Evolutionary conservation across 257 asterid genomes (phyloP), one percentile per base, ranked within the genome.

Genomic region (Fraxinus cuspidata): DNA sequence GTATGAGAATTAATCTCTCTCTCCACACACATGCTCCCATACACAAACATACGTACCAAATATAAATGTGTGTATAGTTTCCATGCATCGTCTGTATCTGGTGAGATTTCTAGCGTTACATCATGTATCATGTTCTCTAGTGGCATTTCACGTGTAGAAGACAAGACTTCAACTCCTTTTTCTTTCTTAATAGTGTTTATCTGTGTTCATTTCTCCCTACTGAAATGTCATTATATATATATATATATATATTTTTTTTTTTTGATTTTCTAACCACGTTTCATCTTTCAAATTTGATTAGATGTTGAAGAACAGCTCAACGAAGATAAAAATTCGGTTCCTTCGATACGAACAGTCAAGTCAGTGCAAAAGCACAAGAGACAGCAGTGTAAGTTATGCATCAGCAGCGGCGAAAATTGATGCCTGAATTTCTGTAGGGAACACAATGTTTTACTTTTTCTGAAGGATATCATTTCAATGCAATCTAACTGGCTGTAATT

Each of bases 381-480:
- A 95, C 91, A 95, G 99, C 92, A 95, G 98, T 58, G 99, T 93
- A 23, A 95, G 99, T 75, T 91, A 95, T 75, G 99, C 97, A 78
- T 93, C 98, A 67, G 99, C 98, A 35, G 96, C 91, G 32, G 99
- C 98, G 21, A 89, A 83, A 79, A 85, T 87, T 27, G 97, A 90
- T 76, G 68, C 83, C 73, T 91, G 89, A 92, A 70, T 69, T 73
- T 23, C 44, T 64, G 60, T 18, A 51, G 23, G 44, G 72, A 63
- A 25, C 80, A 60, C 37, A 25, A 44, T 69, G 47, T 73, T 42
- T 58, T 53, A 19, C 49, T 53, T 73, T 18, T 34, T 63, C 18
- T 63, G 11, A 16, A 19, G 44, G 65, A 23, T 47, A 71, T 38
- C 35, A 60, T 64, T 74, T 58, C 29, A 63, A 1, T 51, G 64